Conservation (phyloP, 306 rosid species). For the Vigna nakashimae region DNA sequence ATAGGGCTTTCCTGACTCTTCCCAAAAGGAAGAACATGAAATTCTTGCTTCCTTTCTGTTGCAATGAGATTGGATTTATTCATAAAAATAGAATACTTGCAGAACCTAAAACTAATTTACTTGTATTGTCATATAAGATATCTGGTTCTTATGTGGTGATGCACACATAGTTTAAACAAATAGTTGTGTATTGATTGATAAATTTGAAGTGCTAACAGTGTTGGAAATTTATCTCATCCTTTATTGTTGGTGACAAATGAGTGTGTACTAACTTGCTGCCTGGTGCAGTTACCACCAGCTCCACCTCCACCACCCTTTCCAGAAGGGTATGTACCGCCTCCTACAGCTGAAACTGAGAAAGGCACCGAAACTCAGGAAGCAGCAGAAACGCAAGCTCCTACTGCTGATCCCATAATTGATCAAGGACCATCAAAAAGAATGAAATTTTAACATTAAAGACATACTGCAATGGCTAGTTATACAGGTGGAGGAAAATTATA, state of each 20-base stretch:
- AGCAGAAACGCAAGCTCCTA: conserved; percentile 69
- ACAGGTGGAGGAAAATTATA: conserved; percentile 9
- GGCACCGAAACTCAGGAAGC: conserved; percentile 71
- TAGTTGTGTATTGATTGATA: conserved; percentile 26
- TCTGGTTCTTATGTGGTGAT: background rate
- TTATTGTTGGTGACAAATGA: conserved; percentile 28
- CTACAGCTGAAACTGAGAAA: conserved; percentile 67
- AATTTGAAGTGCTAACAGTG: background rate
- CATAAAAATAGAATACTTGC: conserved; percentile 22
- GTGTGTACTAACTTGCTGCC: conserved; percentile 13
- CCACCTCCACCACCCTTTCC: conserved; percentile 94
- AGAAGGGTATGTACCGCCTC: conserved; percentile 73
- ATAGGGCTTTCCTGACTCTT: conserved; percentile 7
- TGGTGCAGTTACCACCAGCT: conserved; percentile 78
- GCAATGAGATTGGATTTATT: conserved; percentile 5
- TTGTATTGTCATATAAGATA: conserved; percentile 1
- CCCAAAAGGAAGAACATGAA: conserved; percentile 10
- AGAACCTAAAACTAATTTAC: background rate
- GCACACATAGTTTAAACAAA: background rate
- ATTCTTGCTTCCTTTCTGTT: background rate
- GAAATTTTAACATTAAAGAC: conserved; percentile 55
- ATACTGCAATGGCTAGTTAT: conserved; percentile 9
- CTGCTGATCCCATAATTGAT: conserved; percentile 83
- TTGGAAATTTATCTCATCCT: background rate
- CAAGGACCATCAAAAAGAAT: conserved; percentile 93